Base-by-base conservation (phyloP, 495 filamentous ascomycete genomes). In the Podospora anserina region DNA sequence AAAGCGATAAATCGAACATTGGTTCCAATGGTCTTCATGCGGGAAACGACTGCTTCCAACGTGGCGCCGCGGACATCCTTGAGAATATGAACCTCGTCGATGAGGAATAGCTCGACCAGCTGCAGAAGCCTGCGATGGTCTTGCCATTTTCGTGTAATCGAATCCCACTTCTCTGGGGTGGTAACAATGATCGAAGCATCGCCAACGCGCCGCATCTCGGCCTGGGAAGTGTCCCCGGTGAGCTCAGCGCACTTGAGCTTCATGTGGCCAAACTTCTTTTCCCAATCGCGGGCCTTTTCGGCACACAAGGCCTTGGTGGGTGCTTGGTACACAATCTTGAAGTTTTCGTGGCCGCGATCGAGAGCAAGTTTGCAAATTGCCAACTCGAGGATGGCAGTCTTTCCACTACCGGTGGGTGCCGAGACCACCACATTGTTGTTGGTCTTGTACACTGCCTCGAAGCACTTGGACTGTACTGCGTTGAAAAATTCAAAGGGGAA, bases 121-220 rank as follows among this genome's bases (percentile, higher is more conserved):
- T 92, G 87, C 79, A 98, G 88, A 26, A 99, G 81, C 71, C 85
- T 91, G 61, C 84, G 83, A 74, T 98, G 92, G 72, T 98, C 95
- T 72, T 91, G 89, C 95, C 95, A 99, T 77, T 93, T 95, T 34
- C 95, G 86, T 1, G 95, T 99, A 78, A 99, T 91, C 68, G 92
- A 96, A 78, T 99, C 95, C 95, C 95, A 99, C 76, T 99, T 99
- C 78, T 99, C 95, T 0, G 95, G 95, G 0, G 95, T 99, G 0
- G 95, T 98, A 62, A 99, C 89, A 67, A 99, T 97, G 66, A 99
- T 93, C 63, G 89, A 90, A 49, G 94, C 94, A 71, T 81, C 88
- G 64, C 93, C 90, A 15, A 97, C 91, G 68, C 84, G 88, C 58
- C 82, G 83, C 67, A 97, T 82, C 71, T 97, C 90, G 1, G 81